Base-by-base conservation (phyloP, 148 eudicot species). In the Limonium bicolor region DNA sequence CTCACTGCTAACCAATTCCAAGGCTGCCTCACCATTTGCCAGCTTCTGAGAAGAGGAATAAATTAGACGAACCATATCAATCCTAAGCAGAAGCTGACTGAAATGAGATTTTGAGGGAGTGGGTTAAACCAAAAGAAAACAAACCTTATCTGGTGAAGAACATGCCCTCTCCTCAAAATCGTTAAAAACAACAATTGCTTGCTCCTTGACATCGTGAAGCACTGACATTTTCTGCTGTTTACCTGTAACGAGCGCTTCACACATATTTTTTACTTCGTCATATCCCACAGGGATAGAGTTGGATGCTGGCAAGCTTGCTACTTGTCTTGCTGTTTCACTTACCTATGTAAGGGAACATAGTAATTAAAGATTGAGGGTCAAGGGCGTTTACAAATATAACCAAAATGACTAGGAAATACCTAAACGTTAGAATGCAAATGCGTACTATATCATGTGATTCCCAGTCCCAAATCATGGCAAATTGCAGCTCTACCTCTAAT, bases 181-280 rank as follows among this genome's bases (percentile, higher is more conserved):
- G 46, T 20, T 20, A 29, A 64, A 26, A 31, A 59, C 27, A 48
- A 69, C 65, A 33, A 74, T 59, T 25, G 80, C 90, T 60, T 52
- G 73, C 56, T 55, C 46, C 60, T 77, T 74, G 53, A 80, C 63
- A 62, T 82, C 80, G 10, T 77, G 77, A 40, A 85, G 80, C 36
- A 71, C 86, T 2, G 81, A 80, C 92, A 85, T 80, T 64, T 85
- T 85, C 49, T 74, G 77, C 48, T 71, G 92, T 68, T 85, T 85
- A 30, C 86, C 90, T 1, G 64, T 64, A 20, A 85, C 78, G 55
- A 85, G 77, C 50, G 95, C 92, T 68, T 85, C 95, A 40, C 95
- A 85, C 55, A 77, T 77, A 63, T 72, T 66, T 53, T 70, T 85
- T 53, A 85, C 86, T 70, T 80, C 73, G 56, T 85, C 92, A 63